Evolutionary conservation across 129 eudicot genomes (phyloP), one percentile per base, ranked within the genome.

Genomic region (Scalesia atractyloides): DNA sequence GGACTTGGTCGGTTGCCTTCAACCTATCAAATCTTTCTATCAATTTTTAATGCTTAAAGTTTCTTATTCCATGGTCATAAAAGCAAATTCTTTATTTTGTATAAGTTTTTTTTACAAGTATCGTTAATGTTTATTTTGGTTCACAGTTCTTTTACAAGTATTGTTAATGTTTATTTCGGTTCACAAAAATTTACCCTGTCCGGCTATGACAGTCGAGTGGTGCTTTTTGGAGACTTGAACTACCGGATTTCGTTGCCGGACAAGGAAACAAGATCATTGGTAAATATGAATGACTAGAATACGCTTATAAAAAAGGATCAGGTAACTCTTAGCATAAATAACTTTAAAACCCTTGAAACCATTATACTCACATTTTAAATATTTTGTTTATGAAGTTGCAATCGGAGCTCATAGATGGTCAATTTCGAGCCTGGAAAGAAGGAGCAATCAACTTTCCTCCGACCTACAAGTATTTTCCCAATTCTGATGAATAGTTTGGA

Each of bases 371-470:
- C 58, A 36, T 33, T 6, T 17, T 4, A 0, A 58, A 19, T 3
- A 58, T 22, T 4, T 22, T 3, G 16, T 58, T 57, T 4, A 78
- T 75, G 60, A 51, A 90, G 97, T 74, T 91, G 72, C 81, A 51
- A 68, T 75, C 33, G 49, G 95, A 91, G 76, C 82, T 81, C 63
- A 66, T 17, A 69, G 88, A 83, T 34, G 91, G 91, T 41, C 85
- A 80, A 75, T 91, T 91, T 68, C 80, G 72, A 79, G 86, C 86
- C 2, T 91, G 97, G 97, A 82, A 85, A 3, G 97, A 91, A 79
- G 88, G 90, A 60, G 19, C 20, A 18, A 80, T 91, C 33, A 51
- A 80, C 49, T 91, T 91, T 64, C 81, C 95, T 63, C 97, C 97
- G 0, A 91, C 97, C 18, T 91, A 91, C 60, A 91, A 91, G 60